These are phyloP conservation scores for Talaromyces trachyspermus DNA, from an alignment of 495 filamentous ascomycete genomes.

Conservation along the genomic window DNA sequence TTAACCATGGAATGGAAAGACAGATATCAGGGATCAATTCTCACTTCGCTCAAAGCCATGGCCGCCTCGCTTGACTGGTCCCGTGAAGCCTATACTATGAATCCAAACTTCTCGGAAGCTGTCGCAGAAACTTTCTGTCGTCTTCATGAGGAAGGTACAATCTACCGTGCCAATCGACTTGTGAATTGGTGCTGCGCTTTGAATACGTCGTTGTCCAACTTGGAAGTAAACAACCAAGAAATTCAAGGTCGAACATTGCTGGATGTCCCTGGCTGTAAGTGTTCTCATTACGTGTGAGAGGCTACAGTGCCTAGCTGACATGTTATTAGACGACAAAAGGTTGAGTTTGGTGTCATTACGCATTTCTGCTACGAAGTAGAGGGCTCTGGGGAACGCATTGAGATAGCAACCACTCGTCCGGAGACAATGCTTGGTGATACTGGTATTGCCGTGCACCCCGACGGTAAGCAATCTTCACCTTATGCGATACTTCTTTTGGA, in stretches of 20 bases:
- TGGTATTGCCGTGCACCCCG: constrained; percentile 70
- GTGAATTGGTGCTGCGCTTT: constrained; percentile 72
- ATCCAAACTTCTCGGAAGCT: constrained; percentile 56
- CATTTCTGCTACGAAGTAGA: constrained; percentile 68
- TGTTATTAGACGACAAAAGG: constrained; percentile 39
- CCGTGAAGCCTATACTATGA: constrained; percentile 70
- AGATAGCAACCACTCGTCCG: constrained; percentile 70
- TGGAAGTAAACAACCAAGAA: constrained; percentile 72
- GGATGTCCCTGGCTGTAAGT: constrained; percentile 56
- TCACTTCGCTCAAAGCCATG: constrained; percentile 47
- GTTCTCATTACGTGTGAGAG: neutral
- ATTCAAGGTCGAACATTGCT: constrained; percentile 57
- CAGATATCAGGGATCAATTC: constrained; percentile 59
- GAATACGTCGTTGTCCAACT: constrained; percentile 68
- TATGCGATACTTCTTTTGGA: constrained; percentile 11
- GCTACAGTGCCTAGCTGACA: neutral
- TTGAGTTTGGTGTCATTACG: constrained; percentile 65
- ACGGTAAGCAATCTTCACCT: constrained; percentile 33
- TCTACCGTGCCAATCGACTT: constrained; percentile 68
- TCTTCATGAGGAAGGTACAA: constrained; percentile 66
- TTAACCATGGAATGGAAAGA: constrained; percentile 65
- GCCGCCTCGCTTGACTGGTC: constrained; percentile 60
- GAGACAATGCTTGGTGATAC: constrained; percentile 81
- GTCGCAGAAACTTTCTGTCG: constrained; percentile 66
- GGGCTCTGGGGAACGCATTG: constrained; percentile 55